Evolutionary conservation across 164 flowering plant species (phyloP).

Genomic region (Chloranthus sessilifolius): DNA sequence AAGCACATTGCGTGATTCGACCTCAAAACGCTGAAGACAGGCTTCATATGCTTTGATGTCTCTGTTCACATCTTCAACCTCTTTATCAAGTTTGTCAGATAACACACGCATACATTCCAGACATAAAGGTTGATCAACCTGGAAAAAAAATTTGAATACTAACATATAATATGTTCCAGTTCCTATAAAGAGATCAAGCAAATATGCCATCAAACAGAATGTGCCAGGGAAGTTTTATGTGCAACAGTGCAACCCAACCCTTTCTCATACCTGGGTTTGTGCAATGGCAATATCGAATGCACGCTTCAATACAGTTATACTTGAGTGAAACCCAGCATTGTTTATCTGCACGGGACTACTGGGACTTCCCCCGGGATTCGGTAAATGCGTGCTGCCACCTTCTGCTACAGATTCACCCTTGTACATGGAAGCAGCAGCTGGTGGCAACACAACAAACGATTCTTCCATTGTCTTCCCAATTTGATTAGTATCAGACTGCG

Average conservation of each 20-base stretch:
- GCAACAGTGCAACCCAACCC: neutral
- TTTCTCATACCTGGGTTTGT: constrained; percentile 63
- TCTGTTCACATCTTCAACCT: constrained; percentile 92
- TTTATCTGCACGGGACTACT: constrained; percentile 42
- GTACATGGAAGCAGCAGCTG: constrained; percentile 79
- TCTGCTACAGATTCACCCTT: constrained; percentile 64
- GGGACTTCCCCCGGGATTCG: constrained; percentile 43
- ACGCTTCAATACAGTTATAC: constrained; percentile 73
- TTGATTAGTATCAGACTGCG: constrained; percentile 45
- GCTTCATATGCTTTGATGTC: constrained; percentile 96
- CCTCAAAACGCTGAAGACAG: constrained; percentile 79
- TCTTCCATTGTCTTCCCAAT: constrained; percentile 87
- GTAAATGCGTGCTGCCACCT: constrained; percentile 44
- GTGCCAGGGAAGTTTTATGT: no score
- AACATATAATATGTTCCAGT: neutral
- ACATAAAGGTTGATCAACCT: constrained; percentile 98
- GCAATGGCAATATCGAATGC: constrained; percentile 91
- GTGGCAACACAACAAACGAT: constrained; percentile 91
- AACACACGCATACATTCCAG: constrained; percentile 92
- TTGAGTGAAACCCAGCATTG: constrained; percentile 78
- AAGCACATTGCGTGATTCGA: constrained; percentile 70
- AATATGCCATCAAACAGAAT: constrained; percentile 1
- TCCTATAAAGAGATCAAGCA: neutral
- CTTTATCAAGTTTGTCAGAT: constrained; percentile 96
- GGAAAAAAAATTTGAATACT: constrained; percentile 2